Evolutionary conservation across 1,139 yeast genomes (phyloP), one percentile per base, ranked within the genome.

Genomic region (Ogataea hybrid): DNA sequence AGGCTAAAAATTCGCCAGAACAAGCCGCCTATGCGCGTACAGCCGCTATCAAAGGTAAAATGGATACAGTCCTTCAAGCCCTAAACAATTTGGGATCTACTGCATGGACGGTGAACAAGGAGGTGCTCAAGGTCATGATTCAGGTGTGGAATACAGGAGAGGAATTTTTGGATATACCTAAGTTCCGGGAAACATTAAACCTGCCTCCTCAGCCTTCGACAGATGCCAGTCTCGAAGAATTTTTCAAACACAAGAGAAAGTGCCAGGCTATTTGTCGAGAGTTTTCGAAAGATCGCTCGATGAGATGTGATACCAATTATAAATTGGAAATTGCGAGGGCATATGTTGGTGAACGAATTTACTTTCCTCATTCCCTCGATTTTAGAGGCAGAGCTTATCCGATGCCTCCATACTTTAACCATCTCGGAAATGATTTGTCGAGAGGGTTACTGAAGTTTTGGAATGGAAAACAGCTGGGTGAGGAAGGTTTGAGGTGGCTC

Each of bases 371-470:
- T 62, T 89, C 89, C 56, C 70, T 92, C 41, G 98, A 92, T 63
- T 90, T 90, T 61, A 75, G 98, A 63, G 98, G 98, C 6, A 80
- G 98, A 57, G 96, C 97, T 1, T 92, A 92, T 59, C 97, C 98
- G 5, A 68, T 92, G 35, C 83, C 96, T 1, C 64, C 66, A 22
- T 79, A 76, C 56, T 73, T 77, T 52, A 77, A 77, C 55, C 97
- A 92, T 64, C 70, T 92, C 52, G 97, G 97, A 51, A 86, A 86
- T 58, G 98, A 92, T 65, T 69, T 90, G 68, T 83, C 95, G 28
- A 77, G 98, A 62, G 85, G 95, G 8, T 71, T 92, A 48, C 72
- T 92, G 52, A 70, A 79, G 46, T 92, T 90, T 58, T 90, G 97
- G 97, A 81, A 86, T 34, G 96, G 96, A 30, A 81, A 79, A 49